Conservation (phyloP, 2,329 filamentous ascomycete genomes). For the Magnaporthiopsis incrustans region DNA sequence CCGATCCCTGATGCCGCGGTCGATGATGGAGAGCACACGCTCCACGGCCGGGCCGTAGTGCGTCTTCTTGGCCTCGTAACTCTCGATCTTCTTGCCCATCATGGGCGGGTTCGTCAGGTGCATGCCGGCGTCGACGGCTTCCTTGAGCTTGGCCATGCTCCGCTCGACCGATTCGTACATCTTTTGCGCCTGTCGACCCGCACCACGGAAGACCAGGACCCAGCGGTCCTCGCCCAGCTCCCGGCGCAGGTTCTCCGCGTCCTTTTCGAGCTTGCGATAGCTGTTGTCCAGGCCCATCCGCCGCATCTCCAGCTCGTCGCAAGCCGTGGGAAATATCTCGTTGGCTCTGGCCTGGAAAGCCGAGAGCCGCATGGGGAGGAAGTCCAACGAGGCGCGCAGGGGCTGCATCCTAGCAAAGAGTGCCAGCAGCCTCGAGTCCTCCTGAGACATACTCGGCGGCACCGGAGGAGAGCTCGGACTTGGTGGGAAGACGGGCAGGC, state of each 20-base stretch:
- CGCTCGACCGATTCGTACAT: constrained; percentile 95
- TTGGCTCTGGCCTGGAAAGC: constrained; percentile 76
- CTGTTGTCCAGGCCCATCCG: constrained; percentile 68
- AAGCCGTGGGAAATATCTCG: constrained; percentile 77
- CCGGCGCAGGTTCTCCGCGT: constrained; percentile 80
- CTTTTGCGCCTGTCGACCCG: constrained; percentile 84
- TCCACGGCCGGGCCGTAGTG: constrained; percentile 94
- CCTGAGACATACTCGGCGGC: constrained; percentile 53
- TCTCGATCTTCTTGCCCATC: constrained; percentile 79
- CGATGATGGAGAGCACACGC: constrained; percentile 83
- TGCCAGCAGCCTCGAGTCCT: constrained; percentile 81
- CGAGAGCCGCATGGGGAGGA: constrained; percentile 87
- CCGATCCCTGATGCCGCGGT: constrained; percentile 91
- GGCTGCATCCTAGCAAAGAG: constrained; percentile 95
- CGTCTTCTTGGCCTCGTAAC: constrained; percentile 87
- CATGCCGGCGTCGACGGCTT: constrained; percentile 66
- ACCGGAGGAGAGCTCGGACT: constrained; percentile 53
- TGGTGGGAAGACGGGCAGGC: constrained; percentile 54
- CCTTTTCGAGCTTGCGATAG: constrained; percentile 81
- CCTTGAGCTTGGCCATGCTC: constrained; percentile 73
- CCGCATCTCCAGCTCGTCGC: constrained; percentile 75
- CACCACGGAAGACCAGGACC: constrained; percentile 91
- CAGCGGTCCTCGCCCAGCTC: constrained; percentile 93
- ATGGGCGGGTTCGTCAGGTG: constrained; percentile 63
- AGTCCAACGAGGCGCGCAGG: constrained; percentile 84